Evolutionary conservation across 345 rosid genomes (phyloP).

Genomic region (Erysimum cheiranthoides): DNA sequence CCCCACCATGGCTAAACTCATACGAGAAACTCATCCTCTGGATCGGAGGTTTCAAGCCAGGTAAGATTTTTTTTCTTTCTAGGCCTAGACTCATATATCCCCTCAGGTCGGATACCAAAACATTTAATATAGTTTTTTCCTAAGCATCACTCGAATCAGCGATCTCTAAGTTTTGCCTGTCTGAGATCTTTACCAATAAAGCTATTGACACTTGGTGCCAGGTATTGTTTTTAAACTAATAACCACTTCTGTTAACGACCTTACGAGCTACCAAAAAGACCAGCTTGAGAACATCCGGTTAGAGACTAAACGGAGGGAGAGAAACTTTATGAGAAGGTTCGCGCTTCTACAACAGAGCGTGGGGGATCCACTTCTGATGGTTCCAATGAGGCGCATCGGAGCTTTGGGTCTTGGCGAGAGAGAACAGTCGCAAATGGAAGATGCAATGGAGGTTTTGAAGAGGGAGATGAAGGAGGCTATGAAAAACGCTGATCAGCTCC

Average conservation of each 20-base stretch:
- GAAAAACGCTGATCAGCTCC: slow-evolving; percentile 7
- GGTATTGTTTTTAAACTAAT: slow-evolving; percentile 6
- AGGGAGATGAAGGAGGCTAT: not conserved
- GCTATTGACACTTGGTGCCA: not conserved
- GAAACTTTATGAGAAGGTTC: not conserved
- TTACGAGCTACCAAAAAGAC: not conserved
- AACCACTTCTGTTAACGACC: not conserved
- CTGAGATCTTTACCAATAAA: too few species aligned
- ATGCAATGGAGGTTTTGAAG: slow-evolving; percentile 18
- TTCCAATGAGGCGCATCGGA: not conserved
- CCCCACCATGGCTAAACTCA: slow-evolving; percentile 5
- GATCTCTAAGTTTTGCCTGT: too few species aligned
- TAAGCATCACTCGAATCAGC: too few species aligned
- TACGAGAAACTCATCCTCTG: not conserved
- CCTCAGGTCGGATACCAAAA: too few species aligned
- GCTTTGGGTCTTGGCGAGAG: not conserved
- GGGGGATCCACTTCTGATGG: slow-evolving; percentile 19
- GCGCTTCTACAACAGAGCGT: slow-evolving; percentile 18
- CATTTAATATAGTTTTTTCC: too few species aligned
- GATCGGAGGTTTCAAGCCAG: not conserved
- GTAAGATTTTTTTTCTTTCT: not conserved
- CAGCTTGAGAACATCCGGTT: not conserved
- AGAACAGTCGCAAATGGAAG: not conserved
- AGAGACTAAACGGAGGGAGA: slow-evolving; percentile 6
- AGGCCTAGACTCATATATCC: too few species aligned